Conservation (phyloP, 148 eudicot genomes). For the Vaccinium corymbosum region DNA sequence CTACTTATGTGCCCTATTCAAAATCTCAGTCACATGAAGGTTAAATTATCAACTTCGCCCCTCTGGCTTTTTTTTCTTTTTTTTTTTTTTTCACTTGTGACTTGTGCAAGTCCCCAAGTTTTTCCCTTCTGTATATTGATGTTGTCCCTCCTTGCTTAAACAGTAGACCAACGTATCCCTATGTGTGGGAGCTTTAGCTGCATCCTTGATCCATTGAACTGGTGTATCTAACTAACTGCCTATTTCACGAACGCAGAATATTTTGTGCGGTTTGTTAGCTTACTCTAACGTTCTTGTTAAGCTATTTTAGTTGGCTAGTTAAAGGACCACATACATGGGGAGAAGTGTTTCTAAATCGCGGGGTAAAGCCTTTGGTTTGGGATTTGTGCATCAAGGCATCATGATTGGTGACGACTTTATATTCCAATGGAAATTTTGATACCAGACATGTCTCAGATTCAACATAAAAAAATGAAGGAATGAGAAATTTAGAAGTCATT, state of each 20-base stretch:
- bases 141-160: not conserved
- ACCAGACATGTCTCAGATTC: not conserved
- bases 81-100: not conserved
- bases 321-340: not conserved
- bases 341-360: not conserved
- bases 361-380: not conserved
- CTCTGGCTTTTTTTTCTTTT: not conserved
- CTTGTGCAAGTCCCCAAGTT: not conserved
- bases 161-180: not conserved
- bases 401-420: not conserved
- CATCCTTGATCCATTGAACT: not conserved
- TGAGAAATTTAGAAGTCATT: not conserved
- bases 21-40: not conserved
- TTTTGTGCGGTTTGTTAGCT: not conserved
- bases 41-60: not conserved
- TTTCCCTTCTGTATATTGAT: not conserved
- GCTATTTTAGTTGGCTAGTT: not conserved
- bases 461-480: not conserved
- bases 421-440: not conserved
- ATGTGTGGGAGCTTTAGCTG: not conserved
- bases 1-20: not conserved
- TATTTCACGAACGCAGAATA: not conserved
- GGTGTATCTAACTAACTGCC: not conserved
- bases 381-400: not conserved
- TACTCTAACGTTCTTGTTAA: not conserved